A percentile compares a stretch with the other conserved stretches of the same genome.
phyloP scores from a whole-genome alignment of 805 yeast genomes.

The Pichia ethanolica region DNA sequence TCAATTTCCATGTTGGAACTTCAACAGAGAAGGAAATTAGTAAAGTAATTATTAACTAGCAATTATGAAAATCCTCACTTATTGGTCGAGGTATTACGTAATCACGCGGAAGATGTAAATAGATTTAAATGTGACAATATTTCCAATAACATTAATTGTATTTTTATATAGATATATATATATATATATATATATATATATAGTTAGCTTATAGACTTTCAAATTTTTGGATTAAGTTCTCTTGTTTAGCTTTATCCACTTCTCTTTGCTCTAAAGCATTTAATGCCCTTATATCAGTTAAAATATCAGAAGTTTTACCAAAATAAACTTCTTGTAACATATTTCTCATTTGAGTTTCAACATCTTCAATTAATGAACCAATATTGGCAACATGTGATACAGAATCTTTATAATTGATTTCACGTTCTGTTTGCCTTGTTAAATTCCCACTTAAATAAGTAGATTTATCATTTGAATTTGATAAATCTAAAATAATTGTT shows the following conservation, averaged over 20 bases:
- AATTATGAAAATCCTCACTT: too few species aligned
- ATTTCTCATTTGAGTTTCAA: constrained; percentile 81
- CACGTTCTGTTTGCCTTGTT: constrained; percentile 72
- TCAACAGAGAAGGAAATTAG: too few species aligned
- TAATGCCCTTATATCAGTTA: constrained; percentile 57
- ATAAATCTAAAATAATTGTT: constrained; percentile 74
- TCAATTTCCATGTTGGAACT: too few species aligned
- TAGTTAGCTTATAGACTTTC: constrained; percentile 22
- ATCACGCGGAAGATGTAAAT: too few species aligned
- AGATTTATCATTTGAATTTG: constrained; percentile 25
- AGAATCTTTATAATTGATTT: constrained; percentile 39
- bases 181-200: too few species aligned
- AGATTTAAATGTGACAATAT: too few species aligned
- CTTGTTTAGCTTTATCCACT: constrained; percentile 33
- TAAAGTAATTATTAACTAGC: too few species aligned
- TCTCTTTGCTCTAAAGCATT: constrained; percentile 28
- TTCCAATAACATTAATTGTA: too few species aligned
- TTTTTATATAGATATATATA: too few species aligned
- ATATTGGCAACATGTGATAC: constrained; percentile 76
- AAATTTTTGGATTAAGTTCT: constrained; percentile 34
- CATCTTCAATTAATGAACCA: constrained; percentile 80
- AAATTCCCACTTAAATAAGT: constrained; percentile 67
- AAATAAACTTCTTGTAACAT: constrained; percentile 89
- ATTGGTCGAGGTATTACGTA: too few species aligned
- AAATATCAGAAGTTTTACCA: constrained; percentile 86